Base-by-base conservation (phyloP, 176 grass and related monocot species). In the Aegilops umbellulata region DNA sequence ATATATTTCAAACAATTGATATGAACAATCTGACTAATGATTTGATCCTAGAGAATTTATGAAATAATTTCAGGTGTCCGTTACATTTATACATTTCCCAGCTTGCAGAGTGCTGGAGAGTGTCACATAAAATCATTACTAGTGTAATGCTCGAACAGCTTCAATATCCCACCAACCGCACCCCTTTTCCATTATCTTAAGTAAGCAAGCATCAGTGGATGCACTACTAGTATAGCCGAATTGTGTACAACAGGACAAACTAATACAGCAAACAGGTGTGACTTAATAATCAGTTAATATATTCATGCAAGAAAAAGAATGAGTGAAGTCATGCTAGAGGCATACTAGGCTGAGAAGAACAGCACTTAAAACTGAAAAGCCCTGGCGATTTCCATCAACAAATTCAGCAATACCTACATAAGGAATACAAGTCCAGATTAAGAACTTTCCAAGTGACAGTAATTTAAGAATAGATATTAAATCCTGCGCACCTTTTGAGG, bases 311-410 rank as follows among this genome's bases (percentile, higher is more conserved):
- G 63, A 60, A 8, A 70, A 77, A 32, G 29, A 58, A 60, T 78
- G 71, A 20, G 53, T 17, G 7, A 22, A 57, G 16, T 76, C 60
- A 49, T 24, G 72, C 64, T 78, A 74, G 72, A 84, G 74, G 80
- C 91, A 80, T 94, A 98, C 93, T 62, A 98, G 62, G 77, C 93
- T 94, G 87, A 98, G 96, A 76, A 95, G 79, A 81, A 98, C 29
- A 82, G 92, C 91, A 88, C 91, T 95, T 63, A 90, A 86, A 88
- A 98, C 86, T 22, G 93, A 91, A 90, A 98, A 95, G n/a, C 79
- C 89, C 29, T 86, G 68, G 39, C 81, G 84, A 84, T 98, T 95
- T 77, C 80, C 82, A 87, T 98, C 96, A 82, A 94, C 88, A 84
- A 89, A 95, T 83, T 89, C 70, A 84, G 93, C 92, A 76, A 95